These are phyloP conservation scores for Phialophora macrospora DNA, from an alignment of 2,329 filamentous ascomycete genomes.

Conservation along the genomic window DNA sequence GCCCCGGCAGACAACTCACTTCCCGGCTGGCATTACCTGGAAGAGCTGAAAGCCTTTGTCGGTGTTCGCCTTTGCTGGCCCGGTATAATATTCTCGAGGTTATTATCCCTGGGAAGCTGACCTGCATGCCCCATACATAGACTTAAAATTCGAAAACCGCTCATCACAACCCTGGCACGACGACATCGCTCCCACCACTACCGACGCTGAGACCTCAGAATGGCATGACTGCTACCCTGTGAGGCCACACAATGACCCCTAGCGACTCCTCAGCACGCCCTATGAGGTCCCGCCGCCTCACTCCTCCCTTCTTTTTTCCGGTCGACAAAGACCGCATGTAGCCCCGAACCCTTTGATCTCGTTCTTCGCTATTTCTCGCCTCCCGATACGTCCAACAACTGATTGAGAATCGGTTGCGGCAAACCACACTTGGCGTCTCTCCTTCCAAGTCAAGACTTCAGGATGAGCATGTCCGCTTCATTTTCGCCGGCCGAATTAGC, in stretches of 20 bases:
- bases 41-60: neutral
- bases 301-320: neutral
- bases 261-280: neutral
- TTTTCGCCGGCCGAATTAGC: conserved; percentile 25
- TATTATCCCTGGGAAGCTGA: neutral
- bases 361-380: neutral
- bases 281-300: neutral
- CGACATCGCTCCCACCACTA: neutral
- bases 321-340: neutral
- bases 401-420: neutral
- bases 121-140: neutral
- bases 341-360: neutral
- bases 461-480: conserved; percentile 27
- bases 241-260: neutral
- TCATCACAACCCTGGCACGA: neutral
- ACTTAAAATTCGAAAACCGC: neutral
- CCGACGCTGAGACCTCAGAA: neutral
- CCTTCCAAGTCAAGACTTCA: conserved; percentile 18
- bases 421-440: neutral
- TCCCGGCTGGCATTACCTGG: neutral
- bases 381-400: neutral
- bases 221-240: neutral
- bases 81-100: neutral
- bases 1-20: neutral
- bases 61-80: neutral